phyloP scores from a whole-genome alignment of 148 eudicot genomes.

The Cornus kousa region DNA sequence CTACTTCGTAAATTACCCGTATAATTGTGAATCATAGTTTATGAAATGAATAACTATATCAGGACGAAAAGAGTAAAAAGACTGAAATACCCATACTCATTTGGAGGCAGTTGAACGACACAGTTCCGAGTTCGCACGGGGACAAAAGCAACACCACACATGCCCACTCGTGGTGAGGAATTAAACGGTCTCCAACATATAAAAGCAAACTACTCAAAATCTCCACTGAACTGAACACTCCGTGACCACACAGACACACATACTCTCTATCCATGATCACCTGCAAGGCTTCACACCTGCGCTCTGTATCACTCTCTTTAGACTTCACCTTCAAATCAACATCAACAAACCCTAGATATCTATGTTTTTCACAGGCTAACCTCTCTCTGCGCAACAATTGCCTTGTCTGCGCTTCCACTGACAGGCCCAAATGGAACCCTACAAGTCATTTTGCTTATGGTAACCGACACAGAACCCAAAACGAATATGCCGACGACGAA shows the following conservation, averaged over 20 bases:
- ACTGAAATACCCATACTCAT: no score
- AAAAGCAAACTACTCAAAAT: neutral
- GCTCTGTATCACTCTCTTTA: slow-evolving; percentile 12
- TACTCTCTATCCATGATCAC: slow-evolving; percentile 21
- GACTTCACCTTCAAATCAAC: slow-evolving; percentile 17
- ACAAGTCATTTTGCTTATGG: slow-evolving; percentile 3
- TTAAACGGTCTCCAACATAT: neutral
- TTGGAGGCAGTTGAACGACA: no score
- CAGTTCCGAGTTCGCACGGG: no score
- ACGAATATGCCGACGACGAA: slow-evolving; percentile 13
- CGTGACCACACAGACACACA: slow-evolving; percentile 18
- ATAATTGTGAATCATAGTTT: no score
- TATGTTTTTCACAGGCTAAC: slow-evolving; percentile 6
- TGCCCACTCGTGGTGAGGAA: neutral
- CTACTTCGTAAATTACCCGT: no score
- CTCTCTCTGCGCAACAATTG: neutral
- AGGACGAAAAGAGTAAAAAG: no score
- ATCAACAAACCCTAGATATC: slow-evolving; percentile 14
- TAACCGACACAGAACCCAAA: neutral
- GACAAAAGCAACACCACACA: no score
- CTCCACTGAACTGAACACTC: slow-evolving; percentile 1
- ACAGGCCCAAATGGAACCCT: slow-evolving; percentile 23
- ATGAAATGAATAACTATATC: no score
- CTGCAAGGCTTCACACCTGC: neutral
- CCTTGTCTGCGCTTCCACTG: slow-evolving; percentile 7